Base-by-base conservation (phyloP, 2,329 filamentous ascomycete genomes). In the Fusarium brachygibbosum region DNA sequence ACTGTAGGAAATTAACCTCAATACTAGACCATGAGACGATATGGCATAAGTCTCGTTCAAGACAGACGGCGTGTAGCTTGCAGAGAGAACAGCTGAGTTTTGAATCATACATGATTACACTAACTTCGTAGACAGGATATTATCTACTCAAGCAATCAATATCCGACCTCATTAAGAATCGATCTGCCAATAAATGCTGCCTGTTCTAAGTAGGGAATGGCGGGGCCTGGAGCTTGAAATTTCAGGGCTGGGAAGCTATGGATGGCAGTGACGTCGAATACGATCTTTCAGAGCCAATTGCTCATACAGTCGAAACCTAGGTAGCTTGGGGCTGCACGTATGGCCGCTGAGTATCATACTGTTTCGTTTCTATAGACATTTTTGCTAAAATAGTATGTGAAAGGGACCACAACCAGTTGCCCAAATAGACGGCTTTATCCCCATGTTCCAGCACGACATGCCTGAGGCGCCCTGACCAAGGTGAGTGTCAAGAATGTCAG, bases 231-330 rank as follows among this genome's bases (percentile, higher is more conserved):
- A 66, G 58, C 48, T 64, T 49, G 45, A 59, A 28, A 51, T 32
- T 68, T 48, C 64, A 64, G 38, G 64, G 65, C 58, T 68, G 41
- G 37, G 42, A 46, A 53, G 50, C 28, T 58, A 35, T 46, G 42
- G 29, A 35, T 46, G 42, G 29, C 21, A 48, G 55, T 57, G 65
- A 68, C 54, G 34, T 66, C 54, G 38, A 31, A 28, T 31, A 38
- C 29, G 19, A 60, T 68, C 34, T n/a, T 44, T 19, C 40, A 21
- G 46, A 44, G 19, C n/a, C 25, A 32, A 34, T 35, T 29, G n/a
- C 46, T 35, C 14, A 28, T 25, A 42, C 23, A 8, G 23, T 29
- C 17, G n/a, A 45, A 45, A 8, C 21, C 11, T n/a, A 25, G 23
- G 5, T 25, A 25, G 23, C 23, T 25, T 25, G 23, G 23, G 23